phyloP scores from a whole-genome alignment of 768 basidiomycete species.

The Xerocomellus dryophilus region DNA sequence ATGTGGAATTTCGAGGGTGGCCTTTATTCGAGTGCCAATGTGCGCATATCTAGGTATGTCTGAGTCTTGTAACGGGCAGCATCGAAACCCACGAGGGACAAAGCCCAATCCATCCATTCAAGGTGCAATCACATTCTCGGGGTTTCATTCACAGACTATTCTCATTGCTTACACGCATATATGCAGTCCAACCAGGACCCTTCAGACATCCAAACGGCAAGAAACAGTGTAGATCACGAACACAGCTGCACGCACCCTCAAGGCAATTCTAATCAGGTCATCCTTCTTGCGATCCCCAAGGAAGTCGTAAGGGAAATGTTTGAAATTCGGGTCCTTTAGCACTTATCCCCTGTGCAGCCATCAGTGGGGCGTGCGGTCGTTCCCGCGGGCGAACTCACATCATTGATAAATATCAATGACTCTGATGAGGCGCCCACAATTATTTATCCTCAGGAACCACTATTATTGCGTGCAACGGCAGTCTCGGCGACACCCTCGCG shows the following conservation, averaged over 20 bases:
- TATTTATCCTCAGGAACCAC: background rate
- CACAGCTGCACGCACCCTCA: background rate
- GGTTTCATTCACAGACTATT: background rate
- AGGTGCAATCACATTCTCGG: conserved; percentile 2
- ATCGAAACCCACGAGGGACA: background rate
- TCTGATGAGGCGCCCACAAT: background rate
- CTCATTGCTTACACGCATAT: conserved; percentile 21
- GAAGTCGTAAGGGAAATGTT: conserved; percentile 13
- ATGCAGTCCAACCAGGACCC: conserved; percentile 9
- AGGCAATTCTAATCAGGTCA: background rate
- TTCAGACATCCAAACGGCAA: background rate
- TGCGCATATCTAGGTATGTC: conserved; percentile 16
- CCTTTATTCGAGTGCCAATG: background rate
- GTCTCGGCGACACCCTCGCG: background rate
- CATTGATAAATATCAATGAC: background rate
- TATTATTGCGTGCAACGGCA: background rate
- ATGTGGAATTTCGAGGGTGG: background rate
- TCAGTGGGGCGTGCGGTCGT: background rate
- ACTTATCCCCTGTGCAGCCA: conserved; percentile 7
- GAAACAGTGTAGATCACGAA: background rate
- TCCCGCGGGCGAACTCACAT: background rate
- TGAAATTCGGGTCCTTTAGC: background rate
- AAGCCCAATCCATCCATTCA: background rate
- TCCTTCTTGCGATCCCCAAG: background rate
- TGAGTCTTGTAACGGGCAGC: background rate